phyloP scores from a whole-genome alignment of 805 yeast genomes.

The Wickerhamiella cacticola region DNA sequence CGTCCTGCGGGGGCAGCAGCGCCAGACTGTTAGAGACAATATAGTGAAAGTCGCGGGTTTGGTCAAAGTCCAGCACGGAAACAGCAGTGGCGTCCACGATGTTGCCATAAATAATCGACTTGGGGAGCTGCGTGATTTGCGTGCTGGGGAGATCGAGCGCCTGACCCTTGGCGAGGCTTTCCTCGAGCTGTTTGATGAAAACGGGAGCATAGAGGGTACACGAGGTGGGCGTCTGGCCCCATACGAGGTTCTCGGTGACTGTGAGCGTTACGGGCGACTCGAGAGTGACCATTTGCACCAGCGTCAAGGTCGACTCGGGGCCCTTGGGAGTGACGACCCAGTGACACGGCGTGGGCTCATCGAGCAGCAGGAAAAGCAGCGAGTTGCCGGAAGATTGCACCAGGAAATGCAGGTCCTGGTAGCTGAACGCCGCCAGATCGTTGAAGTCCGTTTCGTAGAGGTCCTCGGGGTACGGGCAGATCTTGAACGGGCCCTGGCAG shows the following conservation, averaged over 20 bases:
- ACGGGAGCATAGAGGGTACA: not conserved
- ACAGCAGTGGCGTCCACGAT: not conserved
- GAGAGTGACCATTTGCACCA: constrained; percentile 14
- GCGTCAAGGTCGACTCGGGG: constrained; percentile 7
- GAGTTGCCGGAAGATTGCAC: constrained; percentile 13
- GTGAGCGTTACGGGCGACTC: not conserved
- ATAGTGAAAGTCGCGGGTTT: not conserved
- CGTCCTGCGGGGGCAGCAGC: not conserved
- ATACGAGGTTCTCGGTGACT: not conserved
- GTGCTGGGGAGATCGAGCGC: not conserved
- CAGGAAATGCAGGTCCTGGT: constrained; percentile 14
- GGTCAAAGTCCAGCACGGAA: not conserved
- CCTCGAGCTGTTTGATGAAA: not conserved
- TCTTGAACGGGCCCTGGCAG: constrained; percentile 43
- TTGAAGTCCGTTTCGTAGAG: constrained; percentile 39
- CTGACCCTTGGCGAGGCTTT: not conserved
- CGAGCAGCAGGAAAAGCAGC: constrained; percentile 14
- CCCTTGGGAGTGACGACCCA: constrained; percentile 11
- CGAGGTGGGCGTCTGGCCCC: constrained; percentile 2
- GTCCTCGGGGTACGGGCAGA: constrained; percentile 43
- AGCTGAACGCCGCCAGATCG: constrained; percentile 23
- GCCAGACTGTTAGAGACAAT: not conserved
- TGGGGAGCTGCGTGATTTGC: not conserved
- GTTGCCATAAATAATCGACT: not conserved
- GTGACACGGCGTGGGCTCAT: constrained; percentile 7